Evolutionary conservation across 2,329 filamentous ascomycete species (phyloP).

Genomic region (Sarocladiaceae sp.): DNA sequence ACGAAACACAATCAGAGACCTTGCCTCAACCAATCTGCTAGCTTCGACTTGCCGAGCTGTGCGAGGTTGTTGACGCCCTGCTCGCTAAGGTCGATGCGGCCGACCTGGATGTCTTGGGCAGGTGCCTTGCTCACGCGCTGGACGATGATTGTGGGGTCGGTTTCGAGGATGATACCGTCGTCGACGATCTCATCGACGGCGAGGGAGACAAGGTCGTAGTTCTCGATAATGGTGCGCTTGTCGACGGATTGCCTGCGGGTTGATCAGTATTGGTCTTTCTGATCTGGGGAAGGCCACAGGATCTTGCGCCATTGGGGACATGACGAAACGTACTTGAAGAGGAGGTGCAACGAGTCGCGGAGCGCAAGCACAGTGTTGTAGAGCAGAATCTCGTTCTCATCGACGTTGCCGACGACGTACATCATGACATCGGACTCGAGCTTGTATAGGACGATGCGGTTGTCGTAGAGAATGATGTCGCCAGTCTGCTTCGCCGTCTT

Average conservation of each 20-base stretch:
- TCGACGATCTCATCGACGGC: constrained; percentile 94
- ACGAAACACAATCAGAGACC: constrained; percentile 49
- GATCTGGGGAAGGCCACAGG: neutral
- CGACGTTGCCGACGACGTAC: constrained; percentile 83
- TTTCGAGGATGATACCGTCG: constrained; percentile 95
- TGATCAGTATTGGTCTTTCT: constrained; percentile 10
- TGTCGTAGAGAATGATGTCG: constrained; percentile 97
- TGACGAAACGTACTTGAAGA: constrained; percentile 70
- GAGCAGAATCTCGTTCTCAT: constrained; percentile 95
- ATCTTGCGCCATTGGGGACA: no score
- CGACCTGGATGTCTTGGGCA: constrained; percentile 82
- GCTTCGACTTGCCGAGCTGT: constrained; percentile 86
- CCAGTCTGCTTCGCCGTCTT: constrained; percentile 95
- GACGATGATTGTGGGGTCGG: constrained; percentile 88
- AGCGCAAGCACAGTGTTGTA: constrained; percentile 93
- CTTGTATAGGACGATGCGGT: constrained; percentile 95
- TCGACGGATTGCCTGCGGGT: constrained; percentile 79
- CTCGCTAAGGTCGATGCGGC: constrained; percentile 91
- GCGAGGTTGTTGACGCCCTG: constrained; percentile 92
- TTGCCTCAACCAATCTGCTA: constrained; percentile 86
- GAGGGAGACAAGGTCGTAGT: constrained; percentile 92
- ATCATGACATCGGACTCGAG: constrained; percentile 94
- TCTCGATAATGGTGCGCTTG: constrained; percentile 96
- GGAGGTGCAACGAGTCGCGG: constrained; percentile 79
- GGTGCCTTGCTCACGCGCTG: constrained; percentile 90